Percentiles rank a stretch among this genome's conserved stretches.
Conservation (phyloP, 805 yeast genomes). For the Saturnispora mendoncae region DNA sequence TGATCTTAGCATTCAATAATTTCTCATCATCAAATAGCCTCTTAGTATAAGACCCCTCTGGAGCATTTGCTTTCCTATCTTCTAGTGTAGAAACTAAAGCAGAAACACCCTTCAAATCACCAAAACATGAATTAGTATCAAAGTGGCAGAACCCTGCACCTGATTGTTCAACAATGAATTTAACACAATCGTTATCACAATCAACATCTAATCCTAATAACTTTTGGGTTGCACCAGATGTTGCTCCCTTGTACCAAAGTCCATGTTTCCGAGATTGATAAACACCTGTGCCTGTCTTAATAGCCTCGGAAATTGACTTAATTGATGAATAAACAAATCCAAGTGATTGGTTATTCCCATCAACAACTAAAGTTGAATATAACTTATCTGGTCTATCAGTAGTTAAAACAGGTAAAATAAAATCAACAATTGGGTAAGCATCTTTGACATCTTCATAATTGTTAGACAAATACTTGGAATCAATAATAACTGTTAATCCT, state of each 20-base stretch:
- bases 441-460: conserved; percentile 27
- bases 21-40: conserved; percentile 73
- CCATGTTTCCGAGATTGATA: conserved; percentile 91
- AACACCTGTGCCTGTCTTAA: conserved; percentile 76
- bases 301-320: conserved; percentile 74
- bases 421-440: conserved; percentile 25
- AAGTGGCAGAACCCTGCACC: conserved; percentile 93
- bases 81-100: conserved; percentile 59
- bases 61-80: conserved; percentile 60
- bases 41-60: conserved; percentile 90
- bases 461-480: conserved; percentile 26
- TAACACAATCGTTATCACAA: conserved; percentile 88
- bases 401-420: conserved; percentile 43
- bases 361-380: conserved; percentile 76
- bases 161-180: conserved; percentile 75
- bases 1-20: conserved; percentile 75
- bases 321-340: conserved; percentile 88
- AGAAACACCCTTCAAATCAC: conserved; percentile 55
- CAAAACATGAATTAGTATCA: conserved; percentile 75
- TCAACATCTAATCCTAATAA: conserved; percentile 61
- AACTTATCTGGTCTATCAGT: conserved; percentile 87
- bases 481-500: conserved; percentile 32
- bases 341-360: conserved; percentile 56
- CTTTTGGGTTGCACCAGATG: conserved; percentile 92
- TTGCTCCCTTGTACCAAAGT: conserved; percentile 91